Base-by-base conservation (phyloP, 1,284 basidiomycete genomes). In the Ceratobasidium sp. region DNA sequence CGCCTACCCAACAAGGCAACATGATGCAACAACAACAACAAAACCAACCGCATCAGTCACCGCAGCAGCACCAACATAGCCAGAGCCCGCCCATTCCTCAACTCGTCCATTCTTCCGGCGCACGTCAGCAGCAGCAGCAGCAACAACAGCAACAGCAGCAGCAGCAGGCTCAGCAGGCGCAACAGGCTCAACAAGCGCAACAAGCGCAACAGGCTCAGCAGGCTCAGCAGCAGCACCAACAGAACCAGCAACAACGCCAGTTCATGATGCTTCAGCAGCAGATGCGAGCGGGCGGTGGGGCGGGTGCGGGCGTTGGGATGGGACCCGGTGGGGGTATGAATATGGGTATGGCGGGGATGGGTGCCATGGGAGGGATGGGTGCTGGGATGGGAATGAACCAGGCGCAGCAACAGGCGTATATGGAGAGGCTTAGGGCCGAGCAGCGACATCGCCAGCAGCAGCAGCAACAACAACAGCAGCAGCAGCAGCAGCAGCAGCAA, bases 201-300 rank as follows among this genome's bases (percentile, higher is more conserved):
- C 66, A 70, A 30, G 43, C 46, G 54, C 64, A 50, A 30, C 52
- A 55, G 23, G 30, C 28, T 28, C 66, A 70, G 23, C 66, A 70
- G 41, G 26, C 5, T 7, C 66, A 58, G 28, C 66, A 70, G 52
- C 32, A 32, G 38, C 6, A 35, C n/a, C 59, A 26, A 26, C 64
- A 69, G 41, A 50, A 57, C 35, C 64, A 69, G 52, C 64, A 69
- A 26, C 64, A 69, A 46, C 52, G 66, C 23, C 66, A 70, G 28
- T 58, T 70, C 35, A 70, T 70, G 66, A 70, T 70, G 66, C 54
- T 70, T 28, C 66, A 70, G 54, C 66, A 70, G 32, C 66, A 70
- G 46, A 70, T 70, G 66, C 66, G 66, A 28, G 32, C 21, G 18
- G 54, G 41, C 21, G 66, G 54, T n/a, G 54, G 41, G 9, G 43